phyloP scores from a whole-genome alignment of 2,329 filamentous ascomycete species.

The Xylaria sp. region DNA sequence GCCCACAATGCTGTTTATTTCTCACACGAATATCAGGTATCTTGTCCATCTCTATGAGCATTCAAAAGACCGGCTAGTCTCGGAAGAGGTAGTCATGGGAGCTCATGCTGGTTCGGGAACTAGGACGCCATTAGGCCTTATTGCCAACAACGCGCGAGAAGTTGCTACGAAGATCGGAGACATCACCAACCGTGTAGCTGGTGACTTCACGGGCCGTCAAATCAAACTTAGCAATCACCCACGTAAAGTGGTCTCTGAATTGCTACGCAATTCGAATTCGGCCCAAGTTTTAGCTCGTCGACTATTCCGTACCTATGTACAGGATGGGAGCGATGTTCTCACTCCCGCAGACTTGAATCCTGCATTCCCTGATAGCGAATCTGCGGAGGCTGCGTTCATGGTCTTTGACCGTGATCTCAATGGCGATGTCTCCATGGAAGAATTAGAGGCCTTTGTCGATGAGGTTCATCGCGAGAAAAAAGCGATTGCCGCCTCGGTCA shows the following conservation, averaged over 20 bases:
- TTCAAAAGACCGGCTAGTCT: constrained; percentile 76
- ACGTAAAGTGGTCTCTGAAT: constrained; percentile 81
- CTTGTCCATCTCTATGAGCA: constrained; percentile 71
- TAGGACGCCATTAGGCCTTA: constrained; percentile 77
- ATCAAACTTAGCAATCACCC: constrained; percentile 76
- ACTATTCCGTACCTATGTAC: constrained; percentile 85
- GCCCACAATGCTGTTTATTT: constrained; percentile 70
- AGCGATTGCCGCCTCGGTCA: constrained; percentile 91
- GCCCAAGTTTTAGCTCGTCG: constrained; percentile 87
- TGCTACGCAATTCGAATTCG: constrained; percentile 76
- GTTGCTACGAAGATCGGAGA: constrained; percentile 84
- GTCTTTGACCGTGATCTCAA: constrained; percentile 98
- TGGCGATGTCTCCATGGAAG: constrained; percentile 94
- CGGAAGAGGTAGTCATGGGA: constrained; percentile 62
- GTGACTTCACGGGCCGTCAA: constrained; percentile 86
- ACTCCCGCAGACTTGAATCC: constrained; percentile 79
- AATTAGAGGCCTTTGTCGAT: constrained; percentile 90
- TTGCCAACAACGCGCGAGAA: constrained; percentile 79
- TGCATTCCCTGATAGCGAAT: constrained; percentile 84
- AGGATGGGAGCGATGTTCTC: constrained; percentile 79
- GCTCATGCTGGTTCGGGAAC: constrained; percentile 63
- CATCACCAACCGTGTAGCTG: constrained; percentile 79
- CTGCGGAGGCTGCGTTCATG: constrained; percentile 86
- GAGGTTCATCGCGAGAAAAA: constrained; percentile 96
- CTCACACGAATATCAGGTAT: constrained; percentile 52